Evolutionary conservation across 2,329 filamentous ascomycete species (phyloP), one percentile per base, ranked within the genome.

Genomic region (Aspergillus candidus): DNA sequence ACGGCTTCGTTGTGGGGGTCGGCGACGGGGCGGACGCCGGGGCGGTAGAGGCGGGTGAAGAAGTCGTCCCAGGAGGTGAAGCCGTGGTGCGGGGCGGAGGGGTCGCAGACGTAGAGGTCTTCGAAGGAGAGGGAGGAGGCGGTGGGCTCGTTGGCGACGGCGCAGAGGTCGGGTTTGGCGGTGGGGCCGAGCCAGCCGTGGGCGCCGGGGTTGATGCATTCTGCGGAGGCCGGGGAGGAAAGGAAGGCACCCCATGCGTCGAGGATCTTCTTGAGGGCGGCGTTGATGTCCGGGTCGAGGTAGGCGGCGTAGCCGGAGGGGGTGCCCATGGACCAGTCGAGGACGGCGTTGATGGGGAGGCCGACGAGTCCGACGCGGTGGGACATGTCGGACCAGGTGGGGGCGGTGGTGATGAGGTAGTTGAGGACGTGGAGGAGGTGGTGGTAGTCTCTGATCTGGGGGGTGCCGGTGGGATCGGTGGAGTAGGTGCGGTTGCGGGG

Each of bases 21-120:
- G 1, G 75, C 77, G 1, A 85, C 68, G 0, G 82, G 82, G 0
- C 83, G 75, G 3, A 77, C 71, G 0, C 63, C 65, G 5, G 76
- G 70, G 11, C 63, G 71, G 41, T 84, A 72, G 6, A 68, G 47
- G 11, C 83, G 74, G 0, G 79, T 83, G 66, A 86, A 86, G 66
- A 85, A 86, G 56, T 78, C 69, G 46, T 86, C 82, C 83, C 83
- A 86, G 0, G 79, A 83, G 43, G 70, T 76, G 68, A 71, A 86
- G 13, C 83, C 82, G 49, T 58, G 55, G 30, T 63, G 47, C 3
- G 52, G 46, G 2, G 49, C 52, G 0, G 41, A 17, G 0, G 53
- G 51, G 15, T 57, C 47, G 13, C 51, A 56, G 14, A 54, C 32
- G 36, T 49, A 57, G 43, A 53, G 32, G 11, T 54, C 48, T 12